These are phyloP conservation scores for Kernera saxatilis DNA, from an alignment of 345 rosid genomes.

Conservation along the genomic window DNA sequence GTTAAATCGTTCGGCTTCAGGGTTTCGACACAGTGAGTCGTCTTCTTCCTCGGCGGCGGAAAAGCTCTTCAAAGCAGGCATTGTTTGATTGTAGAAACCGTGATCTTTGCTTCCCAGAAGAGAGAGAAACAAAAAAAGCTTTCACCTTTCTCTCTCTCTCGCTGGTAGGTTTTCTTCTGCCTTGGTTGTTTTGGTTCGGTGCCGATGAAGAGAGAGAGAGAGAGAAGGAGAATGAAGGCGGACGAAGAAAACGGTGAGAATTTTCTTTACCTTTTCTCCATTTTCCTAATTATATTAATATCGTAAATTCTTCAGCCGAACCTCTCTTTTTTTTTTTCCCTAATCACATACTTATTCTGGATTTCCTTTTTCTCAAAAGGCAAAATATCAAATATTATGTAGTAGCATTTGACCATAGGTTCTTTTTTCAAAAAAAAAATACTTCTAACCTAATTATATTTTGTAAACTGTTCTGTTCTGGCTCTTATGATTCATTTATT, in stretches of 20 bases:
- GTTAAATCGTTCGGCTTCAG: neutral
- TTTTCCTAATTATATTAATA: neutral
- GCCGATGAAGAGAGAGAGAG: constrained; percentile 12
- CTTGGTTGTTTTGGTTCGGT: constrained; percentile 13
- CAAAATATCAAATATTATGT: neutral
- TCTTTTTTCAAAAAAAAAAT: too few species aligned
- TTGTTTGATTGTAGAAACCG: constrained; percentile 31
- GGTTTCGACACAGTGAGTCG: constrained; percentile 27
- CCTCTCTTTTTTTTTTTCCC: too few species aligned
- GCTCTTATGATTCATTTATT: neutral
- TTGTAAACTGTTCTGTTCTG: neutral
- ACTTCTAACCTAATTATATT: too few species aligned
- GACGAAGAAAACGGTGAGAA: constrained; percentile 23
- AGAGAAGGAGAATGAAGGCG: neutral
- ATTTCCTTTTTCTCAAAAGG: neutral
- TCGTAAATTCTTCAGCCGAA: neutral
- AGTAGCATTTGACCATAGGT: neutral
- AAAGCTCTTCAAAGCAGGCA: constrained; percentile 77
- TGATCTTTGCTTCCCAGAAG: constrained; percentile 10
- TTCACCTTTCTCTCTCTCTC: constrained; percentile 6
- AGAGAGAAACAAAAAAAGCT: neutral
- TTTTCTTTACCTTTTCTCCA: constrained; percentile 13
- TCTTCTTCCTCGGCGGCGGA: constrained; percentile 41
- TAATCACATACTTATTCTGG: neutral
- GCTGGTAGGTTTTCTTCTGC: neutral